phyloP scores from a whole-genome alignment of 2,329 filamentous ascomycete genomes.

The Aspergillus piperis region DNA sequence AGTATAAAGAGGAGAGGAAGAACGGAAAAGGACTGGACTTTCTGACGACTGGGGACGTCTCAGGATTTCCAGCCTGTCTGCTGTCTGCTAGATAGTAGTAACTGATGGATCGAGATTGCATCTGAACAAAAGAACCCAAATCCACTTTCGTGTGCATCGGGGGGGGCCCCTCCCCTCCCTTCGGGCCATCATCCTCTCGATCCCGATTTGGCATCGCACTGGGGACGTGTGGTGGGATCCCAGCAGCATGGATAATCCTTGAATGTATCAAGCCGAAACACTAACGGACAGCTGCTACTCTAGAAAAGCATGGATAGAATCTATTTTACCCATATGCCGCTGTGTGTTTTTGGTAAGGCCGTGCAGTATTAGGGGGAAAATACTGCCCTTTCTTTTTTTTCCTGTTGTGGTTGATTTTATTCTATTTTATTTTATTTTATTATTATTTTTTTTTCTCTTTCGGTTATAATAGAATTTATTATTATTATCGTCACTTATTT shows the following conservation, averaged over 20 bases:
- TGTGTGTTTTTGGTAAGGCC: conserved; percentile 21
- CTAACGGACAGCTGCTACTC: conserved; percentile 13
- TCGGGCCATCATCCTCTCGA: conserved; percentile 11
- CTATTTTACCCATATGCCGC: conserved; percentile 6
- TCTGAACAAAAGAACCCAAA: conserved; percentile 19
- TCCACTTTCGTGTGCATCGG: conserved; percentile 5
- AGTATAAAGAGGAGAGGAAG: conserved; percentile 10
- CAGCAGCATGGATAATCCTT: conserved; percentile 28
- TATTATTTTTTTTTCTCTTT: conserved; percentile 3
- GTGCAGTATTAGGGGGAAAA: conserved; percentile 20
- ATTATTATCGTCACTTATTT: not conserved
- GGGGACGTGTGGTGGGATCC: conserved; percentile 8
- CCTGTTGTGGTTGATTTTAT: not conserved
- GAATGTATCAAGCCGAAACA: conserved; percentile 28
- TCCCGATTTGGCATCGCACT: conserved; percentile 15
- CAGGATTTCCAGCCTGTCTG: conserved; percentile 15
- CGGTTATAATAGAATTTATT: not conserved
- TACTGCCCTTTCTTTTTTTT: conserved; percentile 7
- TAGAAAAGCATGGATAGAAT: conserved; percentile 19
- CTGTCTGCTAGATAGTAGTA: conserved; percentile 12
- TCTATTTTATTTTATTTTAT: not conserved
- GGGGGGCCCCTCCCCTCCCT: not conserved
- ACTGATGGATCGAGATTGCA: conserved; percentile 20
- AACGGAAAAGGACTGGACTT: conserved; percentile 11
- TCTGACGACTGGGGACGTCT: conserved; percentile 13